phyloP scores from a whole-genome alignment of 108 stramenopile genomes.

The Cyclotella kingstonii region DNA sequence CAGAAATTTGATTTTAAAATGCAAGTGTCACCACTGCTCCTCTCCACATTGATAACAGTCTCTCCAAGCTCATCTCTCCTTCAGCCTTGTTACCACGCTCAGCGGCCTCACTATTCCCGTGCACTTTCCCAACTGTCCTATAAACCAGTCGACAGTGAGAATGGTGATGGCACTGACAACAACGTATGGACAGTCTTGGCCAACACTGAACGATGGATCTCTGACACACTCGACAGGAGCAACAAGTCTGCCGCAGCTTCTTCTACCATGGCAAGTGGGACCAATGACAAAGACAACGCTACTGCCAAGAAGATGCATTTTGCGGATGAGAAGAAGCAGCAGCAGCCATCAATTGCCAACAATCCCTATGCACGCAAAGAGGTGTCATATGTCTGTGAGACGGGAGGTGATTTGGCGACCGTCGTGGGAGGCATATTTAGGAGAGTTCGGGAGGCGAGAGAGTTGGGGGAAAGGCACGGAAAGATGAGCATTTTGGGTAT shows the following conservation, averaged over 20 bases:
- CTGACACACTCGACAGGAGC: conserved; percentile 47
- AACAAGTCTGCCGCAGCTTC: conserved; percentile 20
- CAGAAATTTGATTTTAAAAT: no score
- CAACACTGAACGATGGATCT: conserved; percentile 80
- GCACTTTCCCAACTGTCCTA: neutral
- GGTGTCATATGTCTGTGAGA: conserved; percentile 78
- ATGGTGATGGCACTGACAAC: conserved; percentile 3
- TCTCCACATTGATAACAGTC: no score
- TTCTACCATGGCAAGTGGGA: neutral
- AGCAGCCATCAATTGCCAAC: conserved; percentile 2
- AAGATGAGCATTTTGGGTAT: no score
- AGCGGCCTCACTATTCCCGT: neutral
- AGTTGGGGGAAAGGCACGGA: conserved; percentile 66
- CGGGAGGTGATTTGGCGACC: conserved; percentile 39
- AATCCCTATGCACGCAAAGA: conserved; percentile 79
- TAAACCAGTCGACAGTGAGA: conserved; percentile 17
- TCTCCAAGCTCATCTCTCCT: no score
- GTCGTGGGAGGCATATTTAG: conserved; percentile 72
- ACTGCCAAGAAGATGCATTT: conserved; percentile 26
- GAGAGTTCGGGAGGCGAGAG: conserved; percentile 69
- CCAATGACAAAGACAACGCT: conserved; percentile 2
- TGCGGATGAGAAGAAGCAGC: conserved; percentile 27
- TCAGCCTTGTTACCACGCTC: no score
- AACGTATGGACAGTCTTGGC: conserved; percentile 71
- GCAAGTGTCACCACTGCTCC: no score